Base-by-base conservation (phyloP, 2,329 filamentous ascomycete species). In the Diaporthe nobilis region DNA sequence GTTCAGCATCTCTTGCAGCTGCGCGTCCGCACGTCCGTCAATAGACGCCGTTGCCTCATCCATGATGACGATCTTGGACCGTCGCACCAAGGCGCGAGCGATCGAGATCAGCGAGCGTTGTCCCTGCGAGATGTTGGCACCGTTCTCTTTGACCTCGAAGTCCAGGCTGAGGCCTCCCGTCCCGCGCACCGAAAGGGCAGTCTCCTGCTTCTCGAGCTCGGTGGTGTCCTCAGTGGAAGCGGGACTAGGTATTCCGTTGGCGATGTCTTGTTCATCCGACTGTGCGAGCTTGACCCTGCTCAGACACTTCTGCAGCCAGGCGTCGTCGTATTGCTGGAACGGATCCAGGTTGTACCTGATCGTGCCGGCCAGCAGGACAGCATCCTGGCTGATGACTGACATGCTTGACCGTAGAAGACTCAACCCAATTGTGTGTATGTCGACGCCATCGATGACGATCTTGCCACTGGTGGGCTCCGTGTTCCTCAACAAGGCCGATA, bases 31-130 rank as follows among this genome's bases (percentile, higher is more conserved):
- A 78, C 94, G 93, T 80, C 93, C 92, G 79, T 95, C 93, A 4
- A 94, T 91, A 0, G 88, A 90, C 1, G 90, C 91, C 0, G 93
- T 95, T 1, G 93, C 93, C 81, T 95, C 93, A 82, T 95, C 93
- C 80, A 93, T 94, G 25, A 95, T 89, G 77, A 95, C 93, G 79
- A 95, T 94, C 75, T 91, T 91, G 0, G 90, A 91, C 28, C 90
- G 87, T 51, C 92, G 89, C 1, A 95, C 92, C 6, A 95, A 86
- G 0, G 93, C 93, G 1, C 93, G 89, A 0, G 93, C 93, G 0
- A 95, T 85, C 1, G 93, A 92, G 88, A 94, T 92, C 37, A 95
- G 86, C 81, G 94, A 93, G 25, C 93, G 87, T 82, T 94, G 92
- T 1, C 93, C 93, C 12, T 93, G 89, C 0, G 91, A 94, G 85